Evolutionary conservation across 345 rosid species (phyloP), one percentile per base, ranked within the genome.

Genomic region (Euphorbia tirucalli): DNA sequence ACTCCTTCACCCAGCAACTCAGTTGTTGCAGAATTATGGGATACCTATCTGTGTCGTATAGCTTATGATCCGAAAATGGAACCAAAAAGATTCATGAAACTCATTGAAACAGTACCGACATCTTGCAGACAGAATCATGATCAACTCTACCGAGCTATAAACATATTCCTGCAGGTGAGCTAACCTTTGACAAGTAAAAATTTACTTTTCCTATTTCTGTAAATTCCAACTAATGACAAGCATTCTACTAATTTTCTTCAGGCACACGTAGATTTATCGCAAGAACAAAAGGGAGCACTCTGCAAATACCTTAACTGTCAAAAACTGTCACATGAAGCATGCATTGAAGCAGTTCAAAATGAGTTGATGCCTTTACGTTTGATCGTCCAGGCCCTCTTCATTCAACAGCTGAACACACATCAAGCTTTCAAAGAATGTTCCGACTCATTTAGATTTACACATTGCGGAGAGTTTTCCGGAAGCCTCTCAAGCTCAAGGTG

Each of bases 361-460:
- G 93, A 91, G 67, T n/a, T 87, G 83, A 85, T 91, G 93, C 97
- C 97, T 18, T 82, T 91, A 27, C 93, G 91, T 10, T 71, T 88
- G 72, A 88, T 89, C 7, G 88, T 92, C 71, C 90, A 87, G 81
- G 95, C 90, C 43, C 93, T 89, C 28, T 86, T 91, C 41, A 79
- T 89, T 49, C 97, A 89, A 56, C 94, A 91, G 77, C 82, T 86
- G 55, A 87, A 82, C 68, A 91, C 93, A 2, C 94, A 91, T 69
- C 89, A 84, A 74, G 89, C 90, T 39, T 89, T 89, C 79, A 89
- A 81, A 77, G 90, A 92, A 74, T 92, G 95, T 69, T 89, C 95
- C 4, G 83, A 86, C 24, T 87, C 89, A 0, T 85, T 87, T 25
- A 82, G 85, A 58, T 78, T 75, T 80, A 76, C 75, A 71, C 80